phyloP scores from a whole-genome alignment of 2,329 filamentous ascomycete species.

The Pyricularia sp. region DNA sequence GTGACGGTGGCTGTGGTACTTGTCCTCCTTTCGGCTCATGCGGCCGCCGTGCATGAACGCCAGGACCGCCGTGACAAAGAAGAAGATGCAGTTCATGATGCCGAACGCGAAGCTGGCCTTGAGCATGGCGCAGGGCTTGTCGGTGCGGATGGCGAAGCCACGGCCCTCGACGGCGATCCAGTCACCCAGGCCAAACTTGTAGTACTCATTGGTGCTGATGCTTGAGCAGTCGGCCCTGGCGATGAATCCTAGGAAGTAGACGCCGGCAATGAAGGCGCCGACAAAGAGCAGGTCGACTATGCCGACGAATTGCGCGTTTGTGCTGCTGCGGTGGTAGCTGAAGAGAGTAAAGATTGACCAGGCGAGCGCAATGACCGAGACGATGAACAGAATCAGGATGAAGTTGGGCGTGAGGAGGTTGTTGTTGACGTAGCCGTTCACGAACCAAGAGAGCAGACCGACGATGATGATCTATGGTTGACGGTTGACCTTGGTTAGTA shows the following conservation, averaged over 20 bases:
- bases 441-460: constrained; percentile 56
- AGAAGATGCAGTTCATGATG: constrained; percentile 78
- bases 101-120: constrained; percentile 82
- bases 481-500: neutral
- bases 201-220: constrained; percentile 34
- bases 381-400: constrained; percentile 55
- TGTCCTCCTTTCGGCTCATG: constrained; percentile 25
- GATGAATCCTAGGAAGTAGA: constrained; percentile 47
- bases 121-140: constrained; percentile 81
- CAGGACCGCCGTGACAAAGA: constrained; percentile 62
- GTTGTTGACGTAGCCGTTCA: constrained; percentile 41
- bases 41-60: constrained; percentile 45
- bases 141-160: constrained; percentile 37
- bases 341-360: constrained; percentile 55
- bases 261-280: constrained; percentile 49
- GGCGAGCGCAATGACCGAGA: constrained; percentile 46
- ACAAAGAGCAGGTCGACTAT: constrained; percentile 48
- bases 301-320: constrained; percentile 48
- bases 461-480: constrained; percentile 43
- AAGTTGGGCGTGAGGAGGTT: constrained; percentile 49
- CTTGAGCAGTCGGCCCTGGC: constrained; percentile 52
- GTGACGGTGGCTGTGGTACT: constrained; percentile 28
- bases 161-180: constrained; percentile 43
- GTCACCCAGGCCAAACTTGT: constrained; percentile 47
- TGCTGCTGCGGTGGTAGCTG: constrained; percentile 48